A percentile compares a stretch with the other conserved stretches of the same genome.
These are phyloP conservation scores for Xerocomellus chrysenteron DNA, from an alignment of 768 basidiomycete species.

Conservation along the genomic window DNA sequence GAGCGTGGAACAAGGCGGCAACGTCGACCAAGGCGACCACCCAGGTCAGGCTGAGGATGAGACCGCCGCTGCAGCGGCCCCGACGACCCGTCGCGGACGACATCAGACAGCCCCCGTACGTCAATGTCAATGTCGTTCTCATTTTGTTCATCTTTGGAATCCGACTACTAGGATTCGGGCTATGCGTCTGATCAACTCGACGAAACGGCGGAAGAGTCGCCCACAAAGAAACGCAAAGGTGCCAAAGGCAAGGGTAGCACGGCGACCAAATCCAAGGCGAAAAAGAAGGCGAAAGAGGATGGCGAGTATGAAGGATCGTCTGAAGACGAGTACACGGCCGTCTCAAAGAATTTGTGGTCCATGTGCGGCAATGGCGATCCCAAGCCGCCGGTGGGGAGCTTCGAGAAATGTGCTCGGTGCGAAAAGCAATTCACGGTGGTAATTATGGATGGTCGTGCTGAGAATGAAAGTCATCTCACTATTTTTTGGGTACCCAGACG, in stretches of 20 bases:
- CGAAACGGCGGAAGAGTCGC: constrained; percentile 45
- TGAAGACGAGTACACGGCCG: constrained; percentile 66
- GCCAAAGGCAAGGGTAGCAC: constrained; percentile 42
- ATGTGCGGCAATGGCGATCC: constrained; percentile 29
- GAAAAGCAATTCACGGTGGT: constrained; percentile 87
- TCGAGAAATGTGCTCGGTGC: constrained; percentile 80
- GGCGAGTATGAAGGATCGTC: constrained; percentile 53
- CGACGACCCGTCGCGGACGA: constrained; percentile 19
- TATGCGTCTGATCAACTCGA: constrained; percentile 80
- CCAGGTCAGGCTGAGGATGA: constrained; percentile 8
- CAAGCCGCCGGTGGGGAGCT: constrained; percentile 74
- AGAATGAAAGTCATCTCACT: neutral
- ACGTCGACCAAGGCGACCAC: constrained; percentile 16
- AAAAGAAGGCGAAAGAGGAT: constrained; percentile 42
- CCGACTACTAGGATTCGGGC: constrained; percentile 30
- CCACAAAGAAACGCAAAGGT: constrained; percentile 56
- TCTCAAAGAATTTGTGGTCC: constrained; percentile 50
- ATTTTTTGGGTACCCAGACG: constrained; percentile 47
- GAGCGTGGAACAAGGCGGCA: constrained; percentile 9
- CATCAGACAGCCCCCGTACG: constrained; percentile 10
- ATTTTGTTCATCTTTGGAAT: neutral
- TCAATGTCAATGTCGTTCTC: neutral
- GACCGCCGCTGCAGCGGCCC: neutral
- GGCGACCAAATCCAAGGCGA: constrained; percentile 40
- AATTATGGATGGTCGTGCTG: constrained; percentile 28